Conservation (phyloP, 371 early-diverging fungal species). For the Umbelopsis sp. region DNA sequence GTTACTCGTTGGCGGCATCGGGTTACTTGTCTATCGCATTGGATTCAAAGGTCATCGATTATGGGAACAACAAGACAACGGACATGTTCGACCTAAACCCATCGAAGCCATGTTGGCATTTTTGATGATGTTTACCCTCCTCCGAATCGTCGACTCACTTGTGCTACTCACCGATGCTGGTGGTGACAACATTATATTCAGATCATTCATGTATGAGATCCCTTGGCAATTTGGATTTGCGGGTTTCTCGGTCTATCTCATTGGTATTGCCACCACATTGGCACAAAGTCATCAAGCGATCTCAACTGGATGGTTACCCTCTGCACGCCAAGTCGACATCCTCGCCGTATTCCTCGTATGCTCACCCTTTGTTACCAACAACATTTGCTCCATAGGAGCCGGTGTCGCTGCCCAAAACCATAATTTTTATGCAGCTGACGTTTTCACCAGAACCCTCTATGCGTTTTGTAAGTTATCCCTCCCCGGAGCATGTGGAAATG, state of each 20-base stretch:
- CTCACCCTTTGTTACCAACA: slow-evolving; percentile 35
- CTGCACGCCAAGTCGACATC: slow-evolving; percentile 32
- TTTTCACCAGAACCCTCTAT: slow-evolving; percentile 31
- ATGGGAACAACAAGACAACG: slow-evolving; percentile 15
- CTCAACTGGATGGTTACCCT: slow-evolving; percentile 37
- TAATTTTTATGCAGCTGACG: slow-evolving; percentile 29
- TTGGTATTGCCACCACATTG: slow-evolving; percentile 40
- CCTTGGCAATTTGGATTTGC: slow-evolving; percentile 38
- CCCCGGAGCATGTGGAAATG: too few relatives aligned
- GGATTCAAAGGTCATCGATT: slow-evolving; percentile 7
- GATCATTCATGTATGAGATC: slow-evolving; percentile 30
- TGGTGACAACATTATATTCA: slow-evolving; percentile 19
- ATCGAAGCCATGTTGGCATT: slow-evolving; percentile 7
- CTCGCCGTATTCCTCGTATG: slow-evolving; percentile 32
- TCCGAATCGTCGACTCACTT: slow-evolving; percentile 17
- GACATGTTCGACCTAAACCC: neutral
- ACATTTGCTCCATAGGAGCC: slow-evolving; percentile 31
- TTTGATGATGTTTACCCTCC: slow-evolving; percentile 2
- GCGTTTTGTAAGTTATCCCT: slow-evolving; percentile 21
- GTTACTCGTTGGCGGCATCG: slow-evolving; percentile 10
- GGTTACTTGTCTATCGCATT: neutral
- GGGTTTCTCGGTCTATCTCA: slow-evolving; percentile 31
- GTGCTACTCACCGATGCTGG: slow-evolving; percentile 30
- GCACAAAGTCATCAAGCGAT: slow-evolving; percentile 42
- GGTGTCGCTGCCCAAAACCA: slow-evolving; percentile 24